Base-by-base conservation (phyloP, 169 alveolate species). In the Perkinsus chesapeaki region DNA sequence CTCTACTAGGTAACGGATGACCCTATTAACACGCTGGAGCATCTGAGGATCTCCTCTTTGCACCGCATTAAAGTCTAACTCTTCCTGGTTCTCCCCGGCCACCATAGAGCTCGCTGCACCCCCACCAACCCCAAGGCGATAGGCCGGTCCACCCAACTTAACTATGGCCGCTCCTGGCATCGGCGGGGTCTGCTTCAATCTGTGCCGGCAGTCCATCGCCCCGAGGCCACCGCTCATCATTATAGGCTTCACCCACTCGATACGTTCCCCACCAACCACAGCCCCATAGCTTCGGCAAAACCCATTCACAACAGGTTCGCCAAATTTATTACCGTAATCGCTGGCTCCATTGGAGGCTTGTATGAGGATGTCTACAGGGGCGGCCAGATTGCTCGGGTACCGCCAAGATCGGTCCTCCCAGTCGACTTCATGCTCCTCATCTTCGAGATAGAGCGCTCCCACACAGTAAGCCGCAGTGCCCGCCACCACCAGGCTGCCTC, bases 191-290 rank as follows among this genome's bases (percentile, higher is more conserved):
- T 94, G 93, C 73, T 72, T 60, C 37, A 60, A 73, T 73, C 48
- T 34, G 93, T 94, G 96, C 5, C 91, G 82, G 73, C 91, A 93
- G 91, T 91, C 94, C 96, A 94, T 94, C 72, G 43, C 92, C 23
- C 96, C 96, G 31, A 94, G n/a, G 23, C 96, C 96, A 37, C 96
- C 96, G 0, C 92, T 73, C 48, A 94, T 92, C 96, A 94, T 93
- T 37, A 94, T 94, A 43, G 96, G 96, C 92, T 94, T 94, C 91
- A 94, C 92, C 96, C 96, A 94, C 93, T 94, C 96, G 91, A 92
- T 73, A 91, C 95, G 93, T 91, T 94, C 95, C 7, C 60, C 93
- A 0, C 91, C 94, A 10, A 60, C 34, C 31, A 47, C 73, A 34
- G 91, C 31, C 5, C 91, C 91, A 12, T 16, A 73, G 19, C 39